Conservation (phyloP, 2,329 filamentous ascomycete species). For the Cladorrhinum sp. region DNA sequence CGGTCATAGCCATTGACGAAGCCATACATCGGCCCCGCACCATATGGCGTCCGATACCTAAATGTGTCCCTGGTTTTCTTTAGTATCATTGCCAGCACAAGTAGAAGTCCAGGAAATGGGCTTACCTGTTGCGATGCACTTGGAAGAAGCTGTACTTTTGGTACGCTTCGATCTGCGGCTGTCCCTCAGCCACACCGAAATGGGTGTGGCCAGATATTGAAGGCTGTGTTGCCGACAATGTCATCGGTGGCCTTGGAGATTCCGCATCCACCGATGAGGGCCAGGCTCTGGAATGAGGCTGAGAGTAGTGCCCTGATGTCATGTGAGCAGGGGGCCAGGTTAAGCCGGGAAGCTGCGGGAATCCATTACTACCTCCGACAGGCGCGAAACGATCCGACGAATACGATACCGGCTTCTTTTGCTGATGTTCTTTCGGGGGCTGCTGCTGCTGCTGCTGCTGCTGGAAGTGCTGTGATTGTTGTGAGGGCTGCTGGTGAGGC, state of each 20-base stretch:
- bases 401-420: constrained; percentile 22
- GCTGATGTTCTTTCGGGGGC: constrained; percentile 24
- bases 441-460: constrained; percentile 21
- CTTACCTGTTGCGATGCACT: constrained; percentile 57
- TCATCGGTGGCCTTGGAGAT: constrained; percentile 27
- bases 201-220: constrained; percentile 19
- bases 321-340: constrained; percentile 32
- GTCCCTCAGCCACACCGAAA: constrained; percentile 21
- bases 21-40: constrained; percentile 46
- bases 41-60: constrained; percentile 59
- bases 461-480: constrained; percentile 11
- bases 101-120: background rate
- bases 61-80: constrained; percentile 45
- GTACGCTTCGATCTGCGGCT: constrained; percentile 39
- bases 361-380: constrained; percentile 31
- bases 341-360: constrained; percentile 31
- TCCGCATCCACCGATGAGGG: constrained; percentile 21
- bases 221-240: constrained; percentile 25
- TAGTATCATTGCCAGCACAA: constrained; percentile 14
- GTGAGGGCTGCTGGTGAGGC: background rate
- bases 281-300: constrained; percentile 33
- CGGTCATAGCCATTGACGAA: constrained; percentile 62
- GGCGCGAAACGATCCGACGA: constrained; percentile 30
- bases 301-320: constrained; percentile 37
- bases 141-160: constrained; percentile 59